Evolutionary conservation across 1,284 basidiomycete genomes (phyloP), one percentile per base, ranked within the genome.

Genomic region (Cerrena zonata): DNA sequence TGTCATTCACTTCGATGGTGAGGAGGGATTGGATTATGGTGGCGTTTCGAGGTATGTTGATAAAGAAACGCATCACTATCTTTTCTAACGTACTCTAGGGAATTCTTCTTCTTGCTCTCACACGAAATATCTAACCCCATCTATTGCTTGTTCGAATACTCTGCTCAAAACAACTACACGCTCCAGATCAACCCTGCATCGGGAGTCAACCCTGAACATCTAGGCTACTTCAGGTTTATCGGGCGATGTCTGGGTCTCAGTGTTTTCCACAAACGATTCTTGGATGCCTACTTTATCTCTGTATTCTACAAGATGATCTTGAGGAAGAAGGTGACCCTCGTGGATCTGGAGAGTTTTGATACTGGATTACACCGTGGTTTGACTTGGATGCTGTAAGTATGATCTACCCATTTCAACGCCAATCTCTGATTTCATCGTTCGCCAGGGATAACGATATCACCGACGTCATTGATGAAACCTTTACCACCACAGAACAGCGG

Each of bases 141-240:
- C 73, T 99, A 99, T 70, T 96, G 96, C 59, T 76, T 99, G 42
- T 99, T 99, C 72, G 94, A 99, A 73, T 99, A 99, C 71, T 98
- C 95, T 1, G 91, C 96, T 11, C 94, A 97, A 69, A 96, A 98
- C 79, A 98, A 98, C 73, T 98, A 98, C 73, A 99, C 96, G 3
- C 82, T 98, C 12, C 94, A 97, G 73, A 95, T 97, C 73, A 97
- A 97, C 70, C 94, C 94, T 47, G 94, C 94, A 59, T 96, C 93
- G 13, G 92, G 90, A 51, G 92, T 99, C 66, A 99, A 99, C 69
- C 96, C 95, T 0, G 96, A 99, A 68, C 96, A 99, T 70, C 71
- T 99, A 61, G 97, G 94, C 74, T 99, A 99, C 76, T 99, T 99
- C 86, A 97, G 96, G 75, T 99, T 99, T 69, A 97, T 98, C 57